Percentiles rank a stretch among this genome's conserved stretches.
These are phyloP conservation scores for Venturia aucupariae DNA, from an alignment of 2,329 filamentous ascomycete genomes.

Conservation along the genomic window DNA sequence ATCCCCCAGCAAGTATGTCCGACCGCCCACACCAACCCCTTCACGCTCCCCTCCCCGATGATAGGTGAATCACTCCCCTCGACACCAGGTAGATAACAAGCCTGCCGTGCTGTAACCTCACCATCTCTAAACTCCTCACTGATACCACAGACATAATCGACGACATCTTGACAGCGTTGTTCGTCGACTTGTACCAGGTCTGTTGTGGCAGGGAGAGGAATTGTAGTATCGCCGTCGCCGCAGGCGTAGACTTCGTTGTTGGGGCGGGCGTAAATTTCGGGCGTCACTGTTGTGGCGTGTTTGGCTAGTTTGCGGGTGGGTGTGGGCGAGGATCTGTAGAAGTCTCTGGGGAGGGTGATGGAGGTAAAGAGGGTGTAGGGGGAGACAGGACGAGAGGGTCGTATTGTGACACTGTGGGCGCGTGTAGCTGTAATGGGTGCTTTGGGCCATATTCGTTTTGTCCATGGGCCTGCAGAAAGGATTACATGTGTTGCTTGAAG, in stretches of 20 bases:
- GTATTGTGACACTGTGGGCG: constrained; percentile 54
- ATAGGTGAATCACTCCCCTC: constrained; percentile 55
- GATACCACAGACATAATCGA: constrained; percentile 64
- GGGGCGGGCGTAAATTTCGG: constrained; percentile 88
- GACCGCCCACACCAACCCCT: constrained; percentile 70
- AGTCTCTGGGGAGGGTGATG: constrained; percentile 62
- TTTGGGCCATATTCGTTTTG: constrained; percentile 40
- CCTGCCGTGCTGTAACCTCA: constrained; percentile 63
- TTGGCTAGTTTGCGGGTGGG: constrained; percentile 25
- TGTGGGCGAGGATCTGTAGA: constrained; percentile 41
- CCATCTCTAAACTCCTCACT: constrained; percentile 37
- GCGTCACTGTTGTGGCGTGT: constrained; percentile 39
- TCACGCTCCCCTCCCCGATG: constrained; percentile 63
- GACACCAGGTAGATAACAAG: constrained; percentile 86
- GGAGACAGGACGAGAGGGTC: constrained; percentile 50
- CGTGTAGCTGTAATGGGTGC: constrained; percentile 52
- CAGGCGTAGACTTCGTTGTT: constrained; percentile 89
- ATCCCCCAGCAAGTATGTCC: constrained; percentile 99
- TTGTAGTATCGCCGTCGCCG: constrained; percentile 70
- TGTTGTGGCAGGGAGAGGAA: constrained; percentile 66
- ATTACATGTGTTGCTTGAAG: constrained; percentile 50
- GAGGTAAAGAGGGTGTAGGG: constrained; percentile 80
- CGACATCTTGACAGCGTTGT: constrained; percentile 71
- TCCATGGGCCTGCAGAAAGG: constrained; percentile 56
- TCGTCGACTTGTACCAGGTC: constrained; percentile 70